Evolutionary conservation across 2,329 filamentous ascomycete genomes (phyloP).

Genomic region (Escovopsis sp.): DNA sequence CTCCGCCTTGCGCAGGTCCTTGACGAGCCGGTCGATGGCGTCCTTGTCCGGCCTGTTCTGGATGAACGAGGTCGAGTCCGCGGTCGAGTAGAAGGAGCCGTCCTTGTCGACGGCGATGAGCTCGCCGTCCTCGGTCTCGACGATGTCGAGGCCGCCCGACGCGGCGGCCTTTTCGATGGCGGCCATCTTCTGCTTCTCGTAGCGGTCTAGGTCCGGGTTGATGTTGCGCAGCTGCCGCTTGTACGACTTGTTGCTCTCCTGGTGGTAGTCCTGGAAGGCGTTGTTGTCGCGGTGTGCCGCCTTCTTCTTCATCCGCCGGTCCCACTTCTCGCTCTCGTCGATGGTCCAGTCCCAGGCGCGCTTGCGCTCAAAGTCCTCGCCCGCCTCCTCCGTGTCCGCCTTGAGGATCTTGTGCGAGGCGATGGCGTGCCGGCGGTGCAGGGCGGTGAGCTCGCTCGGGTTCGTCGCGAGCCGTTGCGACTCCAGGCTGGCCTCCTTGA

Average conservation of each 20-base stretch:
- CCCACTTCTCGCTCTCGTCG: conserved; percentile 89
- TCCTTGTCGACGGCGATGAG: conserved; percentile 86
- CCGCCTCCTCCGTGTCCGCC: conserved; percentile 69
- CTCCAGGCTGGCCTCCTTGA: conserved; percentile 73
- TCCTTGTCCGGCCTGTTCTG: conserved; percentile 79
- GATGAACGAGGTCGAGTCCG: conserved; percentile 65
- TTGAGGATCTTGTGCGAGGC: conserved; percentile 88
- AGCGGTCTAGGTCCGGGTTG: conserved; percentile 63
- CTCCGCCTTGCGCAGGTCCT: conserved; percentile 76
- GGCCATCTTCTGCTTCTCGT: conserved; percentile 72
- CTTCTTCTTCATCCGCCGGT: conserved; percentile 79
- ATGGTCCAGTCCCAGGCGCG: conserved; percentile 97
- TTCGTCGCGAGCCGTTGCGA: conserved; percentile 66
- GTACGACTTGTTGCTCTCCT: conserved; percentile 84
- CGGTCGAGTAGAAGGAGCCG: conserved; percentile 79
- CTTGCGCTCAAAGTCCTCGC: conserved; percentile 93
- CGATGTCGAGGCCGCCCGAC: conserved; percentile 74
- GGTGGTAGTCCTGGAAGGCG: conserved; percentile 76
- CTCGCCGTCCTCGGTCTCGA: conserved; percentile 91
- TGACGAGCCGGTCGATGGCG: conserved; percentile 74
- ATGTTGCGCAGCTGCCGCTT: conserved; percentile 75
- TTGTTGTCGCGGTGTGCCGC: conserved; percentile 66
- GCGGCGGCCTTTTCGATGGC: conserved; percentile 75
- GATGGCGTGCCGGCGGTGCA: conserved; percentile 76
- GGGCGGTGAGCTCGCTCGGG: conserved; percentile 56